phyloP scores from a whole-genome alignment of 1,284 basidiomycete genomes.

The Acaromyces ingoldii region DNA sequence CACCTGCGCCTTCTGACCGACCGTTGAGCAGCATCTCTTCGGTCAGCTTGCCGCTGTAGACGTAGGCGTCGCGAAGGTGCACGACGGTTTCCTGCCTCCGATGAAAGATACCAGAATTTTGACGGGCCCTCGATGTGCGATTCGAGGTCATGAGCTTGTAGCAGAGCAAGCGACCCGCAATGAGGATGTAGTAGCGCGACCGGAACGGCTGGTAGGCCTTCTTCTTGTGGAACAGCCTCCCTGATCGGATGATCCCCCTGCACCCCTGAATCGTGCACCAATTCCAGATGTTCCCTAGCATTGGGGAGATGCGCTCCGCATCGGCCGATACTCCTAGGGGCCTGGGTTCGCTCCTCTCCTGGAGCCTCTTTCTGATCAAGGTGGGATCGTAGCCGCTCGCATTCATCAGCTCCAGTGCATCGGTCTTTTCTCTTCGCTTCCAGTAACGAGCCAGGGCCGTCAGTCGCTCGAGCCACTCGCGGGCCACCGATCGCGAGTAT shows the following conservation, averaged over 20 bases:
- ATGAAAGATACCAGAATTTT: slow-evolving; percentile 49
- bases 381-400: slow-evolving; percentile 57
- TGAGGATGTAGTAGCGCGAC: slow-evolving; percentile 37
- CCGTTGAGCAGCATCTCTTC: slow-evolving; percentile 32
- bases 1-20: slow-evolving; percentile 21
- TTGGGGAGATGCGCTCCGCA: slow-evolving; percentile 55
- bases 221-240: slow-evolving; percentile 63
- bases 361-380: slow-evolving; percentile 17
- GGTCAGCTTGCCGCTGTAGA: slow-evolving; percentile 44
- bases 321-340: background rate
- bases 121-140: slow-evolving; percentile 38
- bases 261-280: slow-evolving; percentile 76
- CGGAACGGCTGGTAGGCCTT: slow-evolving; percentile 34
- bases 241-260: slow-evolving; percentile 65
- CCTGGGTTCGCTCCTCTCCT: background rate
- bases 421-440: slow-evolving; percentile 65
- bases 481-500: slow-evolving; percentile 56
- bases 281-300: slow-evolving; percentile 65
- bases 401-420: slow-evolving; percentile 73
- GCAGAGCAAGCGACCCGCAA: slow-evolving; percentile 39
- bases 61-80: slow-evolving; percentile 45
- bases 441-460: slow-evolving; percentile 68
- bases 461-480: slow-evolving; percentile 73
- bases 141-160: slow-evolving; percentile 42
- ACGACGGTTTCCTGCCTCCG: slow-evolving; percentile 41